Percentiles rank a stretch among this genome's conserved stretches.
phyloP scores from a whole-genome alignment of 2,329 filamentous ascomycete genomes.

The Cercospora canescens region DNA sequence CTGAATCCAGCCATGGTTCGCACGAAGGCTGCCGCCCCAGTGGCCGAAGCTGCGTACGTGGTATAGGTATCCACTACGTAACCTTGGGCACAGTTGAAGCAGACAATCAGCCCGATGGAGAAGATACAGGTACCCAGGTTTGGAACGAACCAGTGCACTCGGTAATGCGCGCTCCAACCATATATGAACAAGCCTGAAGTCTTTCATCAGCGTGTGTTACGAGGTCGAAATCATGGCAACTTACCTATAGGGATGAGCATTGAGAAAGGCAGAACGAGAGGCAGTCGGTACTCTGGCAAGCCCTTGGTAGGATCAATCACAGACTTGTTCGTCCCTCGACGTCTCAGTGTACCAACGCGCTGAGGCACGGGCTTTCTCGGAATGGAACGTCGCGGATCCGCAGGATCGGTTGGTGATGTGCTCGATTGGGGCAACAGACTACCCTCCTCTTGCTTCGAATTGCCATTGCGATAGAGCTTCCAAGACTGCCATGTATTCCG shows the following conservation, averaged over 20 bases:
- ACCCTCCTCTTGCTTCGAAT: constrained; percentile 8
- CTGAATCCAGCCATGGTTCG: constrained; percentile 49
- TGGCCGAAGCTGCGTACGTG: constrained; percentile 50
- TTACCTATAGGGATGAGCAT: constrained; percentile 24
- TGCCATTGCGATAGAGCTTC: constrained; percentile 10
- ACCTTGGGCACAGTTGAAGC: constrained; percentile 28
- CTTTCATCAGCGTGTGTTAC: not conserved
- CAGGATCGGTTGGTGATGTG: not conserved
- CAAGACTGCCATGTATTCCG: constrained; percentile 17
- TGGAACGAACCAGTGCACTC: constrained; percentile 30
- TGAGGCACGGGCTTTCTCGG: constrained; percentile 17
- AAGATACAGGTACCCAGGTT: constrained; percentile 28
- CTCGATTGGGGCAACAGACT: constrained; percentile 11
- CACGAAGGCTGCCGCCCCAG: constrained; percentile 50
- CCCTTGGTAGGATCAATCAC: constrained; percentile 34
- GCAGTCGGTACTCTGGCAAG: constrained; percentile 43
- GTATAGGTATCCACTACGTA: constrained; percentile 51
- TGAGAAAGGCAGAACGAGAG: constrained; percentile 52
- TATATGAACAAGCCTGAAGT: constrained; percentile 27
- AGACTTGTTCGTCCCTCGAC: constrained; percentile 11
- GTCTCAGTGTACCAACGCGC: not conserved
- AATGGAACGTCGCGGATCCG: constrained; percentile 3
- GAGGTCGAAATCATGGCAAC: not conserved
- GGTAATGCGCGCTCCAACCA: constrained; percentile 26
- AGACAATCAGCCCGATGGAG: constrained; percentile 25